Base-by-base conservation (phyloP, 75 land plant species). In the Pinus albicaulis region DNA sequence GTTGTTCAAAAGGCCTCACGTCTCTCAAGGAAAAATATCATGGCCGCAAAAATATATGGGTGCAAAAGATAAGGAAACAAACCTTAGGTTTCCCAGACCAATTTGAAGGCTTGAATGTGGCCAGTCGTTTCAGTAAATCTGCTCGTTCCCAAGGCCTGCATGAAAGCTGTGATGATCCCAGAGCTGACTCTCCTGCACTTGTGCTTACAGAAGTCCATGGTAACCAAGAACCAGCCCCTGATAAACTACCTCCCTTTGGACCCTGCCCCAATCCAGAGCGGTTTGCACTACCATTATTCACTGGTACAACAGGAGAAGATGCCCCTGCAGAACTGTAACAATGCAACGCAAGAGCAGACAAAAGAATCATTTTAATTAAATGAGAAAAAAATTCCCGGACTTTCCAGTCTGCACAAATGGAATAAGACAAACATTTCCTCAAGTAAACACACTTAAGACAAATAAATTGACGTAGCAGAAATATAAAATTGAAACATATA, bases 121-220 rank as follows among this genome's bases (percentile, higher is more conserved):
- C 88, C 25, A 97, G 85, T n/a, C 99, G 92, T 57, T 90, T 86
- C n/a, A 97, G 78, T 31, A 97, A 69, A 79, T 97, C 98, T 17
- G 90, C 93, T 65, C 98, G 81, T 58, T 97, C 99, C 99, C 98
- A 97, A 58, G 99, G 99, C 58, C 99, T 83, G 72, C 99, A 94
- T 36, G 80, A 85, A 74, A 88, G 77, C 23, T 78, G 83, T 65
- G 86, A 81, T 59, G 88, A 81, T 56, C 82, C 89, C 68, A 75
- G 74, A 63, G 82, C 80, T 44, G 83, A 86, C 5, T 80, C 87
- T 78, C 82, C 88, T 78, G 75, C 90, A 86, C 85, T 80, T 24
- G 82, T 90, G 81, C 90, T 88, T 66, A 84, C 58, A 22, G 86
- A 86, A 56, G 90, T 77, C 79, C 80, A 31, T n/a, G 86, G 86